A percentile compares a stretch with the other conserved stretches of the same genome.
Evolutionary conservation across 2,329 filamentous ascomycete species (phyloP).

Genomic region (Sporothrix globosa): DNA sequence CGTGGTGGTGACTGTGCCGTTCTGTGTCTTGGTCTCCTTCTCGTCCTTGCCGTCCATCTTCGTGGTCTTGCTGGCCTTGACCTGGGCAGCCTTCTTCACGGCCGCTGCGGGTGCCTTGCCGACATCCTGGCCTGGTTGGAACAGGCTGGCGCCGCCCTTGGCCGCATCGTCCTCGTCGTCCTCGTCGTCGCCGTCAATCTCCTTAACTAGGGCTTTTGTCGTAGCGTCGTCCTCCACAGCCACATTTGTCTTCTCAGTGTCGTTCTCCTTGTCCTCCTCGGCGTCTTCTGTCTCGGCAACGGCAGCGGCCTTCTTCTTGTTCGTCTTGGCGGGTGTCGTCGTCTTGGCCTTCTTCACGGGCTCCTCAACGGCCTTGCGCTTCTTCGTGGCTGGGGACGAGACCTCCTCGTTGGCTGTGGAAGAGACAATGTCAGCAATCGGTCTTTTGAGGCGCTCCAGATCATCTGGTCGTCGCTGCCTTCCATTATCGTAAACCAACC

Average conservation of each 20-base stretch:
- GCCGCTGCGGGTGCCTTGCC: slow-evolving; percentile 34
- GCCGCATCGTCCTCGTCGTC: slow-evolving; percentile 21
- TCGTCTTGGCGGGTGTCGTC: slow-evolving; percentile 28
- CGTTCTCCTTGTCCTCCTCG: slow-evolving; percentile 27
- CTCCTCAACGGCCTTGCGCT: slow-evolving; percentile 30
- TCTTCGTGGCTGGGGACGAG: slow-evolving; percentile 31
- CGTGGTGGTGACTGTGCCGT: slow-evolving; percentile 35
- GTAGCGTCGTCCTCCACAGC: slow-evolving; percentile 32
- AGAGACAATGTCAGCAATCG: slow-evolving; percentile 8
- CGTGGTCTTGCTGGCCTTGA: background rate
- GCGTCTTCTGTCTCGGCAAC: background rate
- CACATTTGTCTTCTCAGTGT: background rate
- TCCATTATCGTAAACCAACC: background rate
- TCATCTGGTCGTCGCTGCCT: too few relatives aligned
- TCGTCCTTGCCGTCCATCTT: background rate
- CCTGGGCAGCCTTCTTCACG: slow-evolving; percentile 22
- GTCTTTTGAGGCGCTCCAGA: background rate
- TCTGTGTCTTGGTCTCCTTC: slow-evolving; percentile 1
- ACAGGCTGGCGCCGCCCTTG: slow-evolving; percentile 34
- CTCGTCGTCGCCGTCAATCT: slow-evolving; percentile 30
- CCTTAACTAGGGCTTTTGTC: slow-evolving; percentile 33
- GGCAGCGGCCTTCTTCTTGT: slow-evolving; percentile 13
- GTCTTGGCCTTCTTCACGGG: slow-evolving; percentile 24
- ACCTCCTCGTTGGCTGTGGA: slow-evolving; percentile 33
- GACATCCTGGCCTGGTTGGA: slow-evolving; percentile 37